phyloP scores from a whole-genome alignment of 2,329 filamentous ascomycete species.

The Exophiala xenobiotica region DNA sequence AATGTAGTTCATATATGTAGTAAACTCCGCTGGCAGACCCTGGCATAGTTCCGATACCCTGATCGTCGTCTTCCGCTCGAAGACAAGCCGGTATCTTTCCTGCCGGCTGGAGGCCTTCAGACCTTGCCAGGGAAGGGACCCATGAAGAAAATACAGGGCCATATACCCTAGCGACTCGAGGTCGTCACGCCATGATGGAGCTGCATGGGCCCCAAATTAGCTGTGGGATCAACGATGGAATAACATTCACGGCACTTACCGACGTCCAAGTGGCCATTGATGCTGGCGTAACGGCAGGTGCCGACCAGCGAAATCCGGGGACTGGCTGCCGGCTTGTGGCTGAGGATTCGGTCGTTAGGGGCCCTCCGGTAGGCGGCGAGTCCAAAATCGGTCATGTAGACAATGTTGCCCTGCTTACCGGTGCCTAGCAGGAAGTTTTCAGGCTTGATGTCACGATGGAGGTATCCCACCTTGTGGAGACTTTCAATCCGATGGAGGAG shows the following conservation, averaged over 20 bases:
- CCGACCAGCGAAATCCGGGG: conserved; percentile 22
- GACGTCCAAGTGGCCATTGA: conserved; percentile 27
- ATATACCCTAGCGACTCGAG: not conserved
- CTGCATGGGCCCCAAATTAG: conserved; percentile 9
- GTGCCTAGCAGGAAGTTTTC: conserved; percentile 34
- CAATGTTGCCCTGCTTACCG: conserved; percentile 31
- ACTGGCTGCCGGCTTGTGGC: conserved; percentile 7
- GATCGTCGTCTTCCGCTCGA: conserved; percentile 30
- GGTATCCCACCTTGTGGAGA: conserved; percentile 29
- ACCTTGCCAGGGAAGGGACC: conserved; percentile 69
- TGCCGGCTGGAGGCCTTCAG: conserved; percentile 52
- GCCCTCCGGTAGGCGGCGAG: conserved; percentile 18
- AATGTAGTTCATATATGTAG: conserved; percentile 26
- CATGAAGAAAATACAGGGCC: conserved; percentile 61
- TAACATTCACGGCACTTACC: conserved; percentile 20
- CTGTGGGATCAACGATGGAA: conserved; percentile 10
- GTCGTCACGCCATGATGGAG: conserved; percentile 10
- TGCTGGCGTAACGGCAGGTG: conserved; percentile 29
- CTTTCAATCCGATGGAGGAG: conserved; percentile 31
- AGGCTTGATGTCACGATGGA: conserved; percentile 36
- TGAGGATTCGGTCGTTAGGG: conserved; percentile 10
- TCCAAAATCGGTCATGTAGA: conserved; percentile 34
- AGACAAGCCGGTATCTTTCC: conserved; percentile 15
- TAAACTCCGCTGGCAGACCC: conserved; percentile 29
- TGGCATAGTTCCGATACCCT: conserved; percentile 28